Evolutionary conservation across 208 protist genomes (phyloP).

Genomic region (Eutreptiella sp.): DNA sequence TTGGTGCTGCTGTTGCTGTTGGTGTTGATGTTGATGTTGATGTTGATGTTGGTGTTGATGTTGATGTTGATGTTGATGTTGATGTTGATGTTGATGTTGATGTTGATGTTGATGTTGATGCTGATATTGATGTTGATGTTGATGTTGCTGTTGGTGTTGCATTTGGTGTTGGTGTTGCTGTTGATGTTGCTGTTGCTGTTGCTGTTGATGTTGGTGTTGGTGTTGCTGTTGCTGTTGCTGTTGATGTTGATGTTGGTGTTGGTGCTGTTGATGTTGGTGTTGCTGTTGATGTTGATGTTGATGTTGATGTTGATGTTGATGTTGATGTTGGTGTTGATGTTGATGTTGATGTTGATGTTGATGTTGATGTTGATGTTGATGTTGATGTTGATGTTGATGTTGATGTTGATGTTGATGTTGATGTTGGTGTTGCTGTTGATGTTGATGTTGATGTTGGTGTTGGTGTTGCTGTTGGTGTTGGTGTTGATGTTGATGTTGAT

Average conservation of each 20-base stretch:
- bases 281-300: background rate
- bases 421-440: too few relatives aligned
- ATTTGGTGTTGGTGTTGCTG: too few relatives aligned
- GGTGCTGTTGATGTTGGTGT: constrained; percentile 15
- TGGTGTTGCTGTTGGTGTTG: too few relatives aligned
- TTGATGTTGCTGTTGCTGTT: constrained; percentile 11
- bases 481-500: too few relatives aligned
- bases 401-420: too few relatives aligned
- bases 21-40: constrained; percentile 16
- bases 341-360: too few relatives aligned
- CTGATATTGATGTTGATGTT: constrained; percentile 21
- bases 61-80: constrained; percentile 22
- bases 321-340: constrained; percentile 6
- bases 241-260: constrained; percentile 13
- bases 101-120: constrained; percentile 19
- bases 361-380: too few relatives aligned
- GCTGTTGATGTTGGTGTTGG: constrained; percentile 10
- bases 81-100: constrained; percentile 15
- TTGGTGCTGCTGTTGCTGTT: constrained; percentile 20
- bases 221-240: constrained; percentile 12
- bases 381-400: too few relatives aligned
- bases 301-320: background rate
- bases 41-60: constrained; percentile 24
- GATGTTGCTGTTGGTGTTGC: constrained; percentile 8
- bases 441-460: too few relatives aligned